Conservation (phyloP, 2,329 filamentous ascomycete genomes). For the Bretziella fagacearum region DNA sequence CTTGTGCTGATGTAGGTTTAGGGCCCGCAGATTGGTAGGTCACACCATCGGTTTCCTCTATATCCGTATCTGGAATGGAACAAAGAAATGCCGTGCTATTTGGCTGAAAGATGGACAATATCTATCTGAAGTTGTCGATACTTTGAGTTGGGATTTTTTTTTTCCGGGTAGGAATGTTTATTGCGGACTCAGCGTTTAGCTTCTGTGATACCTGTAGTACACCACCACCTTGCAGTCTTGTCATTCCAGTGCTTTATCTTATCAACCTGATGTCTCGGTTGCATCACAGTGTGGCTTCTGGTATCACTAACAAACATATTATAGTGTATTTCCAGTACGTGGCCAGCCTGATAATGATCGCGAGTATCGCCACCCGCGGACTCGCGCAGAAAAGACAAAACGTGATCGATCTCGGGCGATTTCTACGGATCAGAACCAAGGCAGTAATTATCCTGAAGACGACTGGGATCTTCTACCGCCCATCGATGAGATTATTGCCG, state of each 20-base stretch:
- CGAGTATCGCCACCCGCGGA: constrained; percentile 37
- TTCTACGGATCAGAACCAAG: neutral
- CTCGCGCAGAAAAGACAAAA: constrained; percentile 31
- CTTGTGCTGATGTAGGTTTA: constrained; percentile 34
- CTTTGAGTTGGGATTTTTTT: too few species aligned
- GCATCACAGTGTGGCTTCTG: neutral
- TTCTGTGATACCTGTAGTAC: too few species aligned
- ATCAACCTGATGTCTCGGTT: neutral
- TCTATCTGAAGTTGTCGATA: too few species aligned
- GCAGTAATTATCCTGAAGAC: constrained; percentile 19
- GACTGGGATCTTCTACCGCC: constrained; percentile 35
- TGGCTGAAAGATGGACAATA: too few species aligned
- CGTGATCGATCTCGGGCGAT: constrained; percentile 18
- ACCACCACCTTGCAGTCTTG: neutral
- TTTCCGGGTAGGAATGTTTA: too few species aligned
- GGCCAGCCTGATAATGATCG: constrained; percentile 38
- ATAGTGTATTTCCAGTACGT: constrained; percentile 34
- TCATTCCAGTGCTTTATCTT: neutral
- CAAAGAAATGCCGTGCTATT: too few species aligned
- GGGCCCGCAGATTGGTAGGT: constrained; percentile 33
- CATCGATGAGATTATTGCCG: constrained; percentile 33
- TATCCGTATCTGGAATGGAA: neutral
- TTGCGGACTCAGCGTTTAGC: too few species aligned
- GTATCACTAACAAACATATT: neutral
- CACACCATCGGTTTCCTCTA: too few species aligned